phyloP scores from a whole-genome alignment of 225 moss, liverwort and hornwort genomes.

The Polytrichum formosum region DNA sequence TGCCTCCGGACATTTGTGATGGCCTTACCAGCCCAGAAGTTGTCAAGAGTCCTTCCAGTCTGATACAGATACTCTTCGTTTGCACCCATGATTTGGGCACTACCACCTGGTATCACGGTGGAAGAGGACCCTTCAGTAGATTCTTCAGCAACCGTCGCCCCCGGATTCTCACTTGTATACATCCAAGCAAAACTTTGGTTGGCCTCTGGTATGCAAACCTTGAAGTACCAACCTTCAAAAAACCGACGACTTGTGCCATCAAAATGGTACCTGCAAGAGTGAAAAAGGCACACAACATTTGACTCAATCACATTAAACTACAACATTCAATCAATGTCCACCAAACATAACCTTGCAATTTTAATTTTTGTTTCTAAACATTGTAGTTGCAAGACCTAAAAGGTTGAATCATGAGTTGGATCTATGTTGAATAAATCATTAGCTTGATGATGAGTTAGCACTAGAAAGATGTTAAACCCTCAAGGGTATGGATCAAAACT shows the following conservation, averaged over 20 bases:
- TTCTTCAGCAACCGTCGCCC: conserved; percentile 15
- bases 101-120: conserved; percentile 35
- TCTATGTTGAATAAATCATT: background rate
- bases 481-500: too few relatives aligned
- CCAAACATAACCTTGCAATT: background rate
- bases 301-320: background rate
- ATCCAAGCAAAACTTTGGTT: conserved; percentile 94
- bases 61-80: conserved; percentile 79
- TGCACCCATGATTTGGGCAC: conserved; percentile 87
- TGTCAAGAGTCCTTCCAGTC: conserved; percentile 55
- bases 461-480: too few relatives aligned
- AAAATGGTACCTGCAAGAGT: conserved; percentile 66
- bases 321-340: background rate
- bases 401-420: background rate
- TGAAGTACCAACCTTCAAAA: conserved; percentile 97
- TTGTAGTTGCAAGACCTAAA: background rate
- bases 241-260: conserved; percentile 81
- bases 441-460: too few relatives aligned
- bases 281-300: background rate
- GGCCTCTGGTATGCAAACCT: conserved; percentile 73
- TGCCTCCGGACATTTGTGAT: too few relatives aligned
- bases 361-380: background rate
- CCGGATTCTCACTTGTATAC: conserved; percentile 91
- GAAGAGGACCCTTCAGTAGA: conserved; percentile 20
- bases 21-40: conserved; percentile 82